A percentile compares a stretch with the other conserved stretches of the same genome.
Evolutionary conservation across 1,284 basidiomycete species (phyloP).

Genomic region (Phylloboletellus chloephorus): DNA sequence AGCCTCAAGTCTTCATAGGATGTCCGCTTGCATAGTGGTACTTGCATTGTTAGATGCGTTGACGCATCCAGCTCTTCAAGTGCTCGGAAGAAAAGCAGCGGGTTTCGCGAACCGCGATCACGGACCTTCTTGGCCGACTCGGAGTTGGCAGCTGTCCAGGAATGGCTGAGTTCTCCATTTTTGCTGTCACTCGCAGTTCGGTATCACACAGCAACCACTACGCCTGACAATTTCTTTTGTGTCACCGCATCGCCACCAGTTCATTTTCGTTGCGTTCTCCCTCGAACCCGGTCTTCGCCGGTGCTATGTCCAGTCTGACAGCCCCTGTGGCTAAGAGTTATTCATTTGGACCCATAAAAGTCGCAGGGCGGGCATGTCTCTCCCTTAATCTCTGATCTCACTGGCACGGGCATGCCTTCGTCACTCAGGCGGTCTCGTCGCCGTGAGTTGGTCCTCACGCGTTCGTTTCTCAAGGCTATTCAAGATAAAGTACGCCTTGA

Average conservation of each 20-base stretch:
- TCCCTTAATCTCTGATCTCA: constrained; percentile 11
- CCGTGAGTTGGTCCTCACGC: constrained; percentile 32
- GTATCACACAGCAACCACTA: constrained; percentile 17
- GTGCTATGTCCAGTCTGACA: constrained; percentile 9
- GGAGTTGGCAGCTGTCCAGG: constrained; percentile 19
- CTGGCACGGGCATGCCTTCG: constrained; percentile 31
- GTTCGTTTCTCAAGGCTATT: constrained; percentile 33
- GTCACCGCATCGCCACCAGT: constrained; percentile 8
- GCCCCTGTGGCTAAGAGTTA: constrained; percentile 29
- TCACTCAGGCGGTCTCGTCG: constrained; percentile 36
- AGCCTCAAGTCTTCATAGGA: no score
- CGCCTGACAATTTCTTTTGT: constrained; percentile 8
- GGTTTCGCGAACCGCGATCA: neutral
- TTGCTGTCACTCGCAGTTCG: constrained; percentile 13
- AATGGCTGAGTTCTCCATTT: constrained; percentile 23
- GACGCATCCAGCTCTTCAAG: no score
- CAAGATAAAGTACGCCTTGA: constrained; percentile 33
- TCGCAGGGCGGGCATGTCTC: constrained; percentile 12
- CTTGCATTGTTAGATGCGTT: no score
- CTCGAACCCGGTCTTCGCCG: constrained; percentile 11
- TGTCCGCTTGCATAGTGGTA: no score
- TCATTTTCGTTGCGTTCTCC: constrained; percentile 9
- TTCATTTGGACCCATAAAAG: constrained; percentile 29
- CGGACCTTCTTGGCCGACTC: constrained; percentile 7
- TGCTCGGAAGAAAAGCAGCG: constrained; percentile 3